Evolutionary conservation across 352 stramenopile genomes (phyloP), one percentile per base, ranked within the genome.

Genomic region (Phytophthora litchii): DNA sequence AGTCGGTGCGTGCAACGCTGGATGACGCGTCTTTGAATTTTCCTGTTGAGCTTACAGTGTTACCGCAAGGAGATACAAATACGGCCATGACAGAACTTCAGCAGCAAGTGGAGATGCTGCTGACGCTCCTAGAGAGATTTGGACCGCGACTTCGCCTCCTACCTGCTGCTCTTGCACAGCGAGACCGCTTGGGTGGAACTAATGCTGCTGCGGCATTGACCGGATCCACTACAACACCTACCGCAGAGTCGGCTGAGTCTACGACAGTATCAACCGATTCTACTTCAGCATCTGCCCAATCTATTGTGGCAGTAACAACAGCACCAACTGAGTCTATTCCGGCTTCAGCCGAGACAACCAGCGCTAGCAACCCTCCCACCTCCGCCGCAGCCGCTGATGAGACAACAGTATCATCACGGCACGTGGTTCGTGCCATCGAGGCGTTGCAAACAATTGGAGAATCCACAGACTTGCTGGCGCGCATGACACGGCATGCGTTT

Each of bases 371-470:
- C n/a, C 23, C 25, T 35, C 29, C 29, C 7, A 32, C 19, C 7
- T 19, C 20, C 21, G 6, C 46, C 34, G 29, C 8, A 2, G 20
- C 27, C 2, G 10, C 54, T 36, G 46, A 46, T 36, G 46, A 46
- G 6, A 31, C 57, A 40, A 34, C 44, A 32, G 25, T 76, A 27
- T 64, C 57, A 25, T 27, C 64, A 17, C 64, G 68, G 14, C 59
- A 60, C 16, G 42, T 70, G 19, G 56, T 86, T 35, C 67, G 78
- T 23, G 53, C 71, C 8, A 82, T 89, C 34, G 78, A 89, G 50
- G 78, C 56, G 23, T 44, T 89, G 41, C 74, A 86, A 59, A 72
- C 61, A 1, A 73, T 88, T 19, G 80, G 80, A 25, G 80, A 89
- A 44, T 62, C 78, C 0, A 71, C 68, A 8, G 76, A 82, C 6